phyloP scores from a whole-genome alignment of 2,329 filamentous ascomycete species.

The Xylariaceae sp. region DNA sequence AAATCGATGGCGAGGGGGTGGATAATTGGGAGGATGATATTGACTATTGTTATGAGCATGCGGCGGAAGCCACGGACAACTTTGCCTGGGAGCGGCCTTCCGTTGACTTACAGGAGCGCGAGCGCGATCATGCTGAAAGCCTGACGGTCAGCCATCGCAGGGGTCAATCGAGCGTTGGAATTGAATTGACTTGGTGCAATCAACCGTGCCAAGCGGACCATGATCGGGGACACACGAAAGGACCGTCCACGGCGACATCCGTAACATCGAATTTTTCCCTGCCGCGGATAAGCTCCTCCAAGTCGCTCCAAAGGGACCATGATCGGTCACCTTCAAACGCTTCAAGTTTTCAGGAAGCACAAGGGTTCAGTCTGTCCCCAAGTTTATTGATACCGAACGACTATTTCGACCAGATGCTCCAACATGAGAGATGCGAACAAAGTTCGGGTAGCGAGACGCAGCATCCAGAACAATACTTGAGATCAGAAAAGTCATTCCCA shows the following conservation, averaged over 20 bases:
- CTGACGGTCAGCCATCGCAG: neutral
- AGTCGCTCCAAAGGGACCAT: constrained; percentile 31
- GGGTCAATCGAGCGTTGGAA: constrained; percentile 11
- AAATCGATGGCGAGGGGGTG: constrained; percentile 26
- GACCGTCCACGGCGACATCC: constrained; percentile 44
- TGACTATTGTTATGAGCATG: constrained; percentile 68
- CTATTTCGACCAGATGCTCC: constrained; percentile 52
- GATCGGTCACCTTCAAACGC: constrained; percentile 43
- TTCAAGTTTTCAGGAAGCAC: constrained; percentile 55
- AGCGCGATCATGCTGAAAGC: constrained; percentile 22
- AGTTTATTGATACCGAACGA: constrained; percentile 60
- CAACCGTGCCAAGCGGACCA: constrained; percentile 50
- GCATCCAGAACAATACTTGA: constrained; percentile 33
- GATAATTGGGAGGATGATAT: constrained; percentile 66
- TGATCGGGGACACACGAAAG: constrained; percentile 35
- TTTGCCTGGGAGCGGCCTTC: constrained; percentile 62
- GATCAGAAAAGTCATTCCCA: constrained; percentile 31
- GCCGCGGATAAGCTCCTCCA: constrained; percentile 37
- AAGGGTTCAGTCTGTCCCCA: constrained; percentile 57
- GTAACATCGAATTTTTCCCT: constrained; percentile 51
- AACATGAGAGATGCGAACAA: constrained; percentile 30
- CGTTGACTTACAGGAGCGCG: constrained; percentile 40
- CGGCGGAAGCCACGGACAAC: constrained; percentile 62
- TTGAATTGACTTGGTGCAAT: constrained; percentile 27
- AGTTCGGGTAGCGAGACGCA: constrained; percentile 20